phyloP scores from a whole-genome alignment of 176 grass and related monocot species.

The bread wheat (Triticum aestivum) region DNA sequence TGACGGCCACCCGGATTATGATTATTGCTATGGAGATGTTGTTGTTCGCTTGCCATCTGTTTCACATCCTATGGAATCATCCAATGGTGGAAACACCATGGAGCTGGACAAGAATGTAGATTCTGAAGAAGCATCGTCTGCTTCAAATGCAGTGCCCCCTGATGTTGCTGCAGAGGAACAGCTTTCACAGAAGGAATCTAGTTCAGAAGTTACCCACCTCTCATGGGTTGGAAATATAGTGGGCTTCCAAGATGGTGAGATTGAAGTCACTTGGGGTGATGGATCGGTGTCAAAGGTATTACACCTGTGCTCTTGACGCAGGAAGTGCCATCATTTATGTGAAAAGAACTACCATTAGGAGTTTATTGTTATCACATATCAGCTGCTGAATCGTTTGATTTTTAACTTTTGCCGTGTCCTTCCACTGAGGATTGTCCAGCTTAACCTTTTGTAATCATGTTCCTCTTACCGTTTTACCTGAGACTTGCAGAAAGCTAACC shows the following conservation, averaged over 20 bases:
- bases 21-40: conserved; percentile 93
- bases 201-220: conserved; percentile 42
- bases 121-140: conserved; percentile 28
- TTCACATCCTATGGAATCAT: conserved; percentile 54
- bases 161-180: conserved; percentile 43
- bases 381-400: not conserved
- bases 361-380: not conserved
- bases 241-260: conserved; percentile 70
- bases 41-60: conserved; percentile 77
- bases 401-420: not conserved
- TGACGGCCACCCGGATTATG: conserved; percentile 93
- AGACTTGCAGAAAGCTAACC: not conserved
- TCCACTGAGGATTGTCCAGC: not conserved
- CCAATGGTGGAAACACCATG: conserved; percentile 32
- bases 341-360: conserved; percentile 8
- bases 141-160: conserved; percentile 28
- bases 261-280: conserved; percentile 90
- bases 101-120: conserved; percentile 45
- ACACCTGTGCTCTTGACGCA: conserved; percentile 3
- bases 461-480: not conserved
- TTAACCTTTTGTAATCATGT: not conserved
- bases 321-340: conserved; percentile 19
- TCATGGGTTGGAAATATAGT: conserved; percentile 92
- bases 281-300: conserved; percentile 74
- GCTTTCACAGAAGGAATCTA: conserved; percentile 36